Evolutionary conservation across 202 grass and related monocot genomes (phyloP).

Genomic region (Tripidium arundinaceum): DNA sequence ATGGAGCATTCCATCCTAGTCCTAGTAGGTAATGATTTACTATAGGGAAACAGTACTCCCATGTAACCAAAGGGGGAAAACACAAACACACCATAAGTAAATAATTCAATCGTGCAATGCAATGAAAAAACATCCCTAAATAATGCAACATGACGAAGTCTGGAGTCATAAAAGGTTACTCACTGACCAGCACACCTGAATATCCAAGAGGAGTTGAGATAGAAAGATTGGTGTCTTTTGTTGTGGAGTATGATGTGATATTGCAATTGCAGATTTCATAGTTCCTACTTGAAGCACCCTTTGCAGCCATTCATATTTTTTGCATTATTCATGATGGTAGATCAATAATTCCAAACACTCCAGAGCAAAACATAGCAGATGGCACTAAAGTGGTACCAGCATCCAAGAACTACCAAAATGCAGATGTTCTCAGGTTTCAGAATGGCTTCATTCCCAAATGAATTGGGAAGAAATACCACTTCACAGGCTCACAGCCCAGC

Average conservation of each 20-base stretch:
- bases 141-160: neutral
- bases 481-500: neutral
- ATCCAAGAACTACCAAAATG: neutral
- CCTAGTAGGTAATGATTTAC: neutral
- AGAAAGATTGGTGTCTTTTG: neutral
- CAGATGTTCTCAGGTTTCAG: slow-evolving; percentile 5
- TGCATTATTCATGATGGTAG: neutral
- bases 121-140: neutral
- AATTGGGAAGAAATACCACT: neutral
- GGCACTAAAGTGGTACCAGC: neutral
- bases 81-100: neutral
- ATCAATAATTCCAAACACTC: neutral
- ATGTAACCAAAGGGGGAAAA: neutral
- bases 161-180: neutral
- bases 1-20: slow-evolving; percentile 6
- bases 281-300: neutral
- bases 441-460: neutral
- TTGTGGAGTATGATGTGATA: slow-evolving; percentile 4
- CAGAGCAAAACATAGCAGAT: neutral
- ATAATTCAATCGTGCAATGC: slow-evolving; percentile 1
- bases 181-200: neutral
- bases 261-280: neutral
- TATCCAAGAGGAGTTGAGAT: neutral
- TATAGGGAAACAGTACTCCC: neutral
- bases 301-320: neutral